Percentiles rank a stretch among this genome's conserved stretches.
Evolutionary conservation across 2,329 filamentous ascomycete species (phyloP).

Genomic region (Xylariales sp.): DNA sequence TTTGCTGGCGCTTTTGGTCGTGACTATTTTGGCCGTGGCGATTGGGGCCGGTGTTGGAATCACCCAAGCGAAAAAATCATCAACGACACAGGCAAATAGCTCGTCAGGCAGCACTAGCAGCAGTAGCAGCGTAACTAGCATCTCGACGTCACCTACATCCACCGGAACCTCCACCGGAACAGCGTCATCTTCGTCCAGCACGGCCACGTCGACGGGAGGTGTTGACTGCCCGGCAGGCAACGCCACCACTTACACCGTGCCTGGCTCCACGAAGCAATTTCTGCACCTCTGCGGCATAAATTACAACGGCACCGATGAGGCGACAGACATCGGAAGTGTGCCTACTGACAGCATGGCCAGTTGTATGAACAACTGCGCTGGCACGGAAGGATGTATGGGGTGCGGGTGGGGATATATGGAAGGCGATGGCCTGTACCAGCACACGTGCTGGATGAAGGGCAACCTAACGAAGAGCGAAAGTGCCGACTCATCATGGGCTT

Average conservation of each 20-base stretch:
- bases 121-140: neutral
- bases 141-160: neutral
- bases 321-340: slow-evolving; percentile 25
- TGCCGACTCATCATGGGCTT: slow-evolving; percentile 34
- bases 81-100: slow-evolving; percentile 1
- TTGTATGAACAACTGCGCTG: slow-evolving; percentile 40
- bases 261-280: slow-evolving; percentile 35
- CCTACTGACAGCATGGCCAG: slow-evolving; percentile 34
- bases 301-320: slow-evolving; percentile 29
- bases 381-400: slow-evolving; percentile 32
- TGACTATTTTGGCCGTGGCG: slow-evolving; percentile 25
- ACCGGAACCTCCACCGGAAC: slow-evolving; percentile 4
- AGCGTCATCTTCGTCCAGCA: slow-evolving; percentile 7
- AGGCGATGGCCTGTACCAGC: slow-evolving; percentile 32
- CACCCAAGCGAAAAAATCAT: slow-evolving; percentile 23
- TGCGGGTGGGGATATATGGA: slow-evolving; percentile 40
- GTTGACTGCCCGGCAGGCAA: slow-evolving; percentile 37
- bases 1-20: slow-evolving; percentile 20
- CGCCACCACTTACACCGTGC: slow-evolving; percentile 37
- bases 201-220: slow-evolving; percentile 11
- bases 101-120: slow-evolving; percentile 3
- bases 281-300: slow-evolving; percentile 41
- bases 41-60: slow-evolving; percentile 32
- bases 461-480: slow-evolving; percentile 26
- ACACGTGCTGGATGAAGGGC: slow-evolving; percentile 40